Percentiles rank a stretch among this genome's conserved stretches.
phyloP scores from a whole-genome alignment of 495 filamentous ascomycete species.

The Parachaetomium inaequale region DNA sequence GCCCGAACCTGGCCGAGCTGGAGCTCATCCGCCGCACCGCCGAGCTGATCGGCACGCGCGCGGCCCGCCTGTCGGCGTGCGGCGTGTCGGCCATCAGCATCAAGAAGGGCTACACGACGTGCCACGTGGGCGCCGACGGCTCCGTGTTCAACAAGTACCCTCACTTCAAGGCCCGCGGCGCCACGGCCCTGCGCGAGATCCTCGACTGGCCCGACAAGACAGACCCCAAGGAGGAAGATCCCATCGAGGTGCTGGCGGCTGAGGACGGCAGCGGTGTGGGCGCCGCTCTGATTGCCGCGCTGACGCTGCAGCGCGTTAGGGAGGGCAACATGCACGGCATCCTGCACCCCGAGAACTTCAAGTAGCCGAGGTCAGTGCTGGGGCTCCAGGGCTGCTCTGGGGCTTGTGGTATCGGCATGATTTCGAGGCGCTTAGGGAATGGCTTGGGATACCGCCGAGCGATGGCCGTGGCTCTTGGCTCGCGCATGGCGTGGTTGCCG shows the following conservation, averaged over 20 bases:
- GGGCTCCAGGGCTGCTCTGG: neutral
- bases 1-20: conserved; percentile 66
- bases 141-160: conserved; percentile 98
- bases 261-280: conserved; percentile 97
- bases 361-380: conserved; percentile 10
- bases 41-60: conserved; percentile 90
- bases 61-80: conserved; percentile 87
- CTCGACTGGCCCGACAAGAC: conserved; percentile 78
- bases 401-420: neutral
- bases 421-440: neutral
- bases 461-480: neutral
- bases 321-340: conserved; percentile 77
- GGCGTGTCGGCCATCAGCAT: conserved; percentile 93
- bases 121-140: conserved; percentile 93
- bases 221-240: conserved; percentile 64
- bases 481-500: neutral
- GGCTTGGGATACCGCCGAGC: neutral
- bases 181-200: conserved; percentile 85
- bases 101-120: conserved; percentile 83
- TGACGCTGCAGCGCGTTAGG: conserved; percentile 83
- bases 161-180: conserved; percentile 89
- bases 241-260: conserved; percentile 77
- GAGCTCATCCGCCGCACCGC: conserved; percentile 83
- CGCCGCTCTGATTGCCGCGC: conserved; percentile 86
- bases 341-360: conserved; percentile 62